Evolutionary conservation across 1,139 yeast genomes (phyloP), one percentile per base, ranked within the genome.

Genomic region (Scheffersomyces quercinus): DNA sequence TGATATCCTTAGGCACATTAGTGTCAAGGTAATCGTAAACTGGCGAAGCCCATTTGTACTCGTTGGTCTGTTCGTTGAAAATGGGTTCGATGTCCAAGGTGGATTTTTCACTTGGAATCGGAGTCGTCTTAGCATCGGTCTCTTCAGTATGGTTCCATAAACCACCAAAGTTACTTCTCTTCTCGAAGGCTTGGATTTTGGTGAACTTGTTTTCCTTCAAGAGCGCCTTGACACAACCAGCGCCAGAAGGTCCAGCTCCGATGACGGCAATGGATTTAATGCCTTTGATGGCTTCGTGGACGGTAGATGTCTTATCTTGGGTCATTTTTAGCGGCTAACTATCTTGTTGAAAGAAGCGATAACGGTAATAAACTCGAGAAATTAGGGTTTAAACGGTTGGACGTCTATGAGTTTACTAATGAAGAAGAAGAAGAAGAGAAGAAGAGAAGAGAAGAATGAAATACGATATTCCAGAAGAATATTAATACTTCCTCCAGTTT

Each of bases 211-310:
- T 43, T 37, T 46, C 56, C 36, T 41, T 46, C 41, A 73, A 45
- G 15, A 83, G 64, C 0, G 86, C 82, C 49, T 77, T 77, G 9
- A 83, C 71, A 7, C 79, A 61, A 1, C 81, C 84, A 5, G 83
- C 70, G 4, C 89, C 90, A 40, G 81, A 73, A 0, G 90, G 88
- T 0, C 91, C 91, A 7, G 80, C 87, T 3, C 91, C 90, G 33
- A 83, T 66, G 9, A 79, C 73, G 1, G 82, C 82, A 9, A 79
- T 64, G 16, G 61, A 58, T 41, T 62, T 58, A 39, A 66, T 56
- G 13, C 30, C 20, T 29, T 31, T 31, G 7, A 31, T 31, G 20
- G 35, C 35, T 14, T 15, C 35, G 11, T 31, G 35, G 4, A 31
- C 35, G 26, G 26, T 20, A 20, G 9, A 20, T 14, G 24, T 20